Conservation (phyloP, 2,329 filamentous ascomycete species). For the Fusarium annulatum region DNA sequence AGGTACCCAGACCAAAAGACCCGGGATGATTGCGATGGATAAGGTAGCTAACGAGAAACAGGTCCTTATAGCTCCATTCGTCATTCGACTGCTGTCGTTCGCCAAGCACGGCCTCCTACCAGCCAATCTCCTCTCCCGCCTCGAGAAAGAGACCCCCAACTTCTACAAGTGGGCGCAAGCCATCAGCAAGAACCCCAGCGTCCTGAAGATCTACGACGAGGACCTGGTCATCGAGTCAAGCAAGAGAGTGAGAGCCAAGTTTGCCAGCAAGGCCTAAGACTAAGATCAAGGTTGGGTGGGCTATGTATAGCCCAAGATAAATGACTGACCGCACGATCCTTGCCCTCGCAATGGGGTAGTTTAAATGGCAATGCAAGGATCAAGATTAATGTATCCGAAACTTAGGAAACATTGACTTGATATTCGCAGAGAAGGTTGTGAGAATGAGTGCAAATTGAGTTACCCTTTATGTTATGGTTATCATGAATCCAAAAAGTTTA, state of each 20-base stretch:
- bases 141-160: conserved; percentile 68
- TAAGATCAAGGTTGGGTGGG: not conserved
- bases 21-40: not conserved
- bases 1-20: conserved; percentile 62
- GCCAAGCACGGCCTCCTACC: conserved; percentile 67
- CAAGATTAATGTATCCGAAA: conserved; percentile 3
- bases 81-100: conserved; percentile 68
- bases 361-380: conserved; percentile 12
- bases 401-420: not conserved
- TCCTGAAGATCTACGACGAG: conserved; percentile 72
- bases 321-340: not conserved
- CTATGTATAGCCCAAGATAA: conserved; percentile 3
- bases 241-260: conserved; percentile 36
- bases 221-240: conserved; percentile 28
- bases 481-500: not conserved
- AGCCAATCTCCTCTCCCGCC: conserved; percentile 55
- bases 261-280: conserved; percentile 12
- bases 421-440: not conserved
- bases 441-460: not conserved
- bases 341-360: not conserved
- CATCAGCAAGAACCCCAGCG: conserved; percentile 71
- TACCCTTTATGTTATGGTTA: not conserved
- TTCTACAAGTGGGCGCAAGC: conserved; percentile 75
- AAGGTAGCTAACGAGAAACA: conserved; percentile 45
- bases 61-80: conserved; percentile 74